Evolutionary conservation across 164 flowering plant genomes (phyloP).

Genomic region (Aristolochia contorta): DNA sequence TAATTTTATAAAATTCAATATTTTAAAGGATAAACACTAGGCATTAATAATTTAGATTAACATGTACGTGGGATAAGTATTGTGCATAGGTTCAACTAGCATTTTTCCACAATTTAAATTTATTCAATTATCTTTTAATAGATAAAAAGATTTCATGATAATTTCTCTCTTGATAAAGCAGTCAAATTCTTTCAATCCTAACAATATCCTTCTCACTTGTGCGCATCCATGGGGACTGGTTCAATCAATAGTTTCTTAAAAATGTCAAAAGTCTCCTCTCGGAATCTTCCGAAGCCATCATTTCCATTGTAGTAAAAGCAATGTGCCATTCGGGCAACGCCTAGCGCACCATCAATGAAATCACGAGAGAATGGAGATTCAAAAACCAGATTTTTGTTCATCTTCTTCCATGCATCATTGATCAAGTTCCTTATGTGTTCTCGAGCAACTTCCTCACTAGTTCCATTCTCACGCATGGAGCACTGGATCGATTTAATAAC

Average conservation of each 20-base stretch:
- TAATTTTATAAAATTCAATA: no score
- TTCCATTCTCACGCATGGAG: conserved; percentile 10
- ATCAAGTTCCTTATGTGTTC: conserved; percentile 8
- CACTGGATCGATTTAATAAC: conserved; percentile 13
- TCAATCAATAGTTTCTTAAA: no score
- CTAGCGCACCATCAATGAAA: conserved; percentile 4
- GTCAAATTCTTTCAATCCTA: no score
- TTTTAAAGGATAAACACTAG: no score
- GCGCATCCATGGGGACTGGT: not conserved
- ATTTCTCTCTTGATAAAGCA: no score
- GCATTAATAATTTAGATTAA: no score
- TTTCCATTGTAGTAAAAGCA: conserved; percentile 10
- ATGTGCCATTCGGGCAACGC: conserved; percentile 7
- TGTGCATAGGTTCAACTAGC: no score
- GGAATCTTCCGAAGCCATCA: conserved; percentile 2
- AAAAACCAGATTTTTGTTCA: conserved; percentile 5
- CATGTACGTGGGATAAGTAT: no score
- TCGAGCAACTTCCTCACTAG: conserved; percentile 9
- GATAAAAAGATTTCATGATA: no score
- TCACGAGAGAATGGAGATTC: conserved; percentile 5
- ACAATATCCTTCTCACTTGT: no score
- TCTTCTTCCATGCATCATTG: conserved; percentile 13
- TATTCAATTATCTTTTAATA: no score
- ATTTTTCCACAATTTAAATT: no score
- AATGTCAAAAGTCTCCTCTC: not conserved